Evolutionary conservation across 2,329 filamentous ascomycete genomes (phyloP), one percentile per base, ranked within the genome.

Genomic region (Pseudogymnoascus sp.): DNA sequence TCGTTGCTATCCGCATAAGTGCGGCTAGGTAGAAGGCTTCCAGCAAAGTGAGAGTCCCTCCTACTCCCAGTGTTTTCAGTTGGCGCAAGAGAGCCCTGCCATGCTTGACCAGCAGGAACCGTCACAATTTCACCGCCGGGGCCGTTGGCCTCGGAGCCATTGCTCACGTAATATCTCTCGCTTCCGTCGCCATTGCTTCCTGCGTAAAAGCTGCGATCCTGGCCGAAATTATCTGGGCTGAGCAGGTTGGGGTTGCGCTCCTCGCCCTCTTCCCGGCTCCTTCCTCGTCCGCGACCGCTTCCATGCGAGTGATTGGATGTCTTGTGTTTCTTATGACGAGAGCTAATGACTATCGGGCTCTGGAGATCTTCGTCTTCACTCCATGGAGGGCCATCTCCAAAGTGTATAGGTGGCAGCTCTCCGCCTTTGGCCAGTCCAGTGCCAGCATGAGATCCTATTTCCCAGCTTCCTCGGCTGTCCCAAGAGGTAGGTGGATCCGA

Each of bases 351-450:
- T 14, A 88, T 83, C 0, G 93, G 93, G 72, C 92, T 96, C 72
- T 95, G 91, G 46, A 97, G 82, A 75, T 98, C 95, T 70, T 98
- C 92, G 71, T 98, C 93, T 77, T 97, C 93, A 75, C 91, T 96
- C 78, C 92, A 98, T 2, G 93, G 93, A 22, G 93, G 93, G 0
- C 93, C 93, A 72, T 95, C 91, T 3, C 86, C 90, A 70, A 95
- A 93, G 59, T 91, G 85, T 72, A 95, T 92, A 19, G 90, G 89
- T 8, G 91, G 88, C 14, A 96, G 81, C 71, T 93, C 89, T 68
- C 90, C 83, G 24, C 82, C 85, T 62, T 83, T 87, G 67, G 81
- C 82, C 66, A 84, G 82, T 35, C 81, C 77, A 75, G 68, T 83
- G n/a, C 59, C 62, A 50, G 61, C 66, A 70, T 70, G 72, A 8